Evolutionary conservation across 306 rosid species (phyloP).

Genomic region (Ormosia emarginata): DNA sequence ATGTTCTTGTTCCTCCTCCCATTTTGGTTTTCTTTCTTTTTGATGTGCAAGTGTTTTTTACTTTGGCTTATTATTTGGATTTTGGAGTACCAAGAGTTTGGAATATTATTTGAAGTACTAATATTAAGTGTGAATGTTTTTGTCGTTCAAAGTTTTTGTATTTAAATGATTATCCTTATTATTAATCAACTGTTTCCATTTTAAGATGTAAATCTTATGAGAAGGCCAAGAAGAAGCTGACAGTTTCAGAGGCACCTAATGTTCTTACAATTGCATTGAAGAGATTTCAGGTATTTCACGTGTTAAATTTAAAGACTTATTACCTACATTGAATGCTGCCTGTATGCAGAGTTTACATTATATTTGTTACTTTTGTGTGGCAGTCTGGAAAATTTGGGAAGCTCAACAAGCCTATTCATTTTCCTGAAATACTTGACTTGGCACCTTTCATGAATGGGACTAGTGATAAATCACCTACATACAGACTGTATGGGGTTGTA

Average conservation of each 20-base stretch:
- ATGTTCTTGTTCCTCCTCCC: background rate
- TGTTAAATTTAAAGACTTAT: slow-evolving; percentile 2
- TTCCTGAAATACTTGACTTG: slow-evolving; percentile 81
- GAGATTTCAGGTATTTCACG: slow-evolving; percentile 81
- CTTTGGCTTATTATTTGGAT: background rate
- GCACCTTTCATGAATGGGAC: slow-evolving; percentile 91
- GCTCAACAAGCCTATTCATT: slow-evolving; percentile 84
- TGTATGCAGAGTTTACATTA: background rate
- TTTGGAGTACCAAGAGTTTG: background rate
- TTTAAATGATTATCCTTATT: background rate
- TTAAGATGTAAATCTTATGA: slow-evolving; percentile 85
- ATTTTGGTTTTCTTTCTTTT: background rate
- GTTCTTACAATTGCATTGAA: slow-evolving; percentile 91
- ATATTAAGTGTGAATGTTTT: background rate
- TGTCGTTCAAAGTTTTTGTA: background rate
- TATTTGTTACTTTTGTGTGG: slow-evolving; percentile 2
- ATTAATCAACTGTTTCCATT: slow-evolving; percentile 19
- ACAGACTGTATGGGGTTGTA: slow-evolving; percentile 83
- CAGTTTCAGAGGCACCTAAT: slow-evolving; percentile 90
- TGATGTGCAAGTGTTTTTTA: background rate
- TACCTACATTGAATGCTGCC: background rate
- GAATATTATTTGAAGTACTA: background rate
- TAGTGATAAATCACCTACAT: slow-evolving; percentile 82
- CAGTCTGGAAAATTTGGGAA: slow-evolving; percentile 98
- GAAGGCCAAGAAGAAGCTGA: slow-evolving; percentile 95